Evolutionary conservation across 805 yeast genomes (phyloP), one percentile per base, ranked within the genome.

Genomic region (Starmerella bombi): DNA sequence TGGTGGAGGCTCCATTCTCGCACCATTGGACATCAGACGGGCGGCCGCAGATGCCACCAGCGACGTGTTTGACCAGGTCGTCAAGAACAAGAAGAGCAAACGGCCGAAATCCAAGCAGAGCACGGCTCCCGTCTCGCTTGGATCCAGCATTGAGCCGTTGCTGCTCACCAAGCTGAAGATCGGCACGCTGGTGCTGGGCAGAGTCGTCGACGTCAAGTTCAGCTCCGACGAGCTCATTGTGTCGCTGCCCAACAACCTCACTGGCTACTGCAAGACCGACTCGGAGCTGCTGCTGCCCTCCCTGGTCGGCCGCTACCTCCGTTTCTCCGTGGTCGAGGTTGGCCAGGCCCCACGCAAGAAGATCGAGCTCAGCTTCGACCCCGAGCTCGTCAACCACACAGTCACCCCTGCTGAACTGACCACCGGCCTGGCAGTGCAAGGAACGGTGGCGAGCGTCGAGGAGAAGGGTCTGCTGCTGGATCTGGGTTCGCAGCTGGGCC

Each of bases 21-120:
- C 94, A 3, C 85, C 97, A 5, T 64, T 91, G 50, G 99, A 91
- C 62, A 75, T 84, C 50, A 85, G 84, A 59, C 91, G 84, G 57
- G 88, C 88, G 38, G 78, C 94, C 31, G 85, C 84, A 57, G 93
- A 88, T 60, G 99, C 88, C 36, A 77, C 86, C 18, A 74, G 72
- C 48, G 98, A 91, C 62, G 91, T 82, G 31, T 49, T 41, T 42
- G 48, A 50, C 32, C 47, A 43, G 31, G 31, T 41, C 39, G 33
- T 15, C 19, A 36, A 28, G 30, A 38, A 46, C 15, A 57, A 57
- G 30, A 55, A 56, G 40, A 60, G 64, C 29, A 60, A 55, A 44
- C 74, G 64, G 61, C 17, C 14, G n/a, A 71, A 57, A 56, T 65
- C 59, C 50, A 54, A 51, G 36, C 31, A 44, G 14, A 34, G 54